Evolutionary conservation across 345 rosid genomes (phyloP).

Genomic region (Clarkia xantiana): DNA sequence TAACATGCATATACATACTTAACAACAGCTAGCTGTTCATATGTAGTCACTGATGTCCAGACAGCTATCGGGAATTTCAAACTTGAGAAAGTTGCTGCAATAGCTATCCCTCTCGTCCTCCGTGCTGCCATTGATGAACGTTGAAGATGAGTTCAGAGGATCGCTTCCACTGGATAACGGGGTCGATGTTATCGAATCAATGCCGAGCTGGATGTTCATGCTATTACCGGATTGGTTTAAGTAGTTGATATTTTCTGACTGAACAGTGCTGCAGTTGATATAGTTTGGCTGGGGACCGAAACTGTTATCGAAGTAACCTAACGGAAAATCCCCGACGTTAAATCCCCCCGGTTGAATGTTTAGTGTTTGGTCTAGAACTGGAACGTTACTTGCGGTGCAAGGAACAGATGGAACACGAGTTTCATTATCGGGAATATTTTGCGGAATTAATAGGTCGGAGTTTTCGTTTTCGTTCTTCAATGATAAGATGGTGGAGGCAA

Average conservation of each 20-base stretch:
- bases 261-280: constrained; percentile 1
- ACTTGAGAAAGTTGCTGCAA: constrained; percentile 56
- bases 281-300: constrained; percentile 14
- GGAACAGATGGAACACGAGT: constrained; percentile 5
- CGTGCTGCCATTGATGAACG: constrained; percentile 35
- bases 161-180: constrained; percentile 34
- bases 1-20: not conserved
- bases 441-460: constrained; percentile 18
- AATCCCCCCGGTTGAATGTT: constrained; percentile 7
- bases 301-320: not conserved
- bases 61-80: constrained; percentile 50
- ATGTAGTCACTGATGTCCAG: constrained; percentile 54
- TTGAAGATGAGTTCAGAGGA: constrained; percentile 37
- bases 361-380: constrained; percentile 17
- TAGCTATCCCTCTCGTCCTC: constrained; percentile 60
- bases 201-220: constrained; percentile 17
- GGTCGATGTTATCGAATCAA: constrained; percentile 47
- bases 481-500: constrained; percentile 26
- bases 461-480: constrained; percentile 41
- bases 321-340: constrained; percentile 10
- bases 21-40: constrained; percentile 17
- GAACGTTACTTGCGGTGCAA: constrained; percentile 12
- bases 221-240: too few relatives aligned
- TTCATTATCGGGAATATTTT: constrained; percentile 22
- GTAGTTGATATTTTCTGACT: constrained; percentile 13